Conservation (phyloP, 2,329 filamentous ascomycete species). For the Pseudogymnoascus sp. region DNA sequence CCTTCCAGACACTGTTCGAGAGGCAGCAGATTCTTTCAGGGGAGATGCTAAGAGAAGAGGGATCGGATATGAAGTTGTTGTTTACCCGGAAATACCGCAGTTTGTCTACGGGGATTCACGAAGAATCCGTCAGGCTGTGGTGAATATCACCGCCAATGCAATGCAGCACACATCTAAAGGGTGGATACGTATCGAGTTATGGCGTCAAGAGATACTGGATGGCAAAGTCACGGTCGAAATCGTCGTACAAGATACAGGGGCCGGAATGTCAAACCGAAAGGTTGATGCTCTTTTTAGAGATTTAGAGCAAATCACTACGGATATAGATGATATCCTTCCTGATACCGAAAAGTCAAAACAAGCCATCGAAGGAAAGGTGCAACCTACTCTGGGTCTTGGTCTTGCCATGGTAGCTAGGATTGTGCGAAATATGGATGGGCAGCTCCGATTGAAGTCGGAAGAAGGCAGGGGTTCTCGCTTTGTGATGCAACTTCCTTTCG, state of each 20-base stretch:
- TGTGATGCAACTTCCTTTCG: constrained; percentile 70
- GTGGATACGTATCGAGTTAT: constrained; percentile 59
- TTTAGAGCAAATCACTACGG: constrained; percentile 49
- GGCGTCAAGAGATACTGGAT: constrained; percentile 38
- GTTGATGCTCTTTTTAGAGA: constrained; percentile 52
- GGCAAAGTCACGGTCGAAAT: constrained; percentile 63
- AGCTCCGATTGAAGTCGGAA: constrained; percentile 76
- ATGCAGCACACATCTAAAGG: constrained; percentile 68
- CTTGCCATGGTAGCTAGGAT: constrained; percentile 83
- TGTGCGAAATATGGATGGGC: constrained; percentile 84
- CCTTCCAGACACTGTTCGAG: constrained; percentile 60
- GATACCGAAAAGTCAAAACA: constrained; percentile 25
- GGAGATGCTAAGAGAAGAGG: constrained; percentile 70
- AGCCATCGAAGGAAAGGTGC: constrained; percentile 29
- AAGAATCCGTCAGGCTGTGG: constrained; percentile 72
- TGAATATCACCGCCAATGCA: constrained; percentile 78
- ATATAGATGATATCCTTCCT: constrained; percentile 21
- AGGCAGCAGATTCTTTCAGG: constrained; percentile 68
- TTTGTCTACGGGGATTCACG: constrained; percentile 72
- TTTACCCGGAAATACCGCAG: constrained; percentile 61
- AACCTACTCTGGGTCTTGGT: constrained; percentile 64
- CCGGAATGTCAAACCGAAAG: constrained; percentile 57
- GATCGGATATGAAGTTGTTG: constrained; percentile 60
- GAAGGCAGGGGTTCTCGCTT: constrained; percentile 77
- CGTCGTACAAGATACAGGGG: constrained; percentile 66